These are phyloP conservation scores for Datura wrightii DNA, from an alignment of 257 asterid genomes.

Conservation along the genomic window DNA sequence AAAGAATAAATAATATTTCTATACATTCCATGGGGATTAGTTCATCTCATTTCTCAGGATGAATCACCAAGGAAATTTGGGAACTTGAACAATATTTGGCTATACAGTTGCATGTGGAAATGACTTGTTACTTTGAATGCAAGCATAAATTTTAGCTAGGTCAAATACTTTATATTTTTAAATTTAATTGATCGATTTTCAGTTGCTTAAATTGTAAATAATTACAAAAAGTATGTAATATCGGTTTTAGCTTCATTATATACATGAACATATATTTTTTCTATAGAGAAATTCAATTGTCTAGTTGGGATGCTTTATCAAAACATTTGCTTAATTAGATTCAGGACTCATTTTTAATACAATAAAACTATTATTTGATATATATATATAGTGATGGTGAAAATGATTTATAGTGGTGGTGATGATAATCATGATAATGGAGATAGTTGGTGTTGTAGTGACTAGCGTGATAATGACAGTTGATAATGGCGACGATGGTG, in stretches of 20 bases:
- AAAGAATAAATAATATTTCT: neutral
- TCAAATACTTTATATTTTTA: neutral
- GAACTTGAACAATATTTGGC: slow-evolving; percentile 2
- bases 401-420: too few relatives aligned
- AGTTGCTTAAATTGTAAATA: neutral
- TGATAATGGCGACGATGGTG: too few relatives aligned
- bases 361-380: too few relatives aligned
- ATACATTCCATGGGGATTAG: neutral
- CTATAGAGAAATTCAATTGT: neutral
- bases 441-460: too few relatives aligned
- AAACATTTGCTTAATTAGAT: too few relatives aligned
- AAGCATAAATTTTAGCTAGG: neutral
- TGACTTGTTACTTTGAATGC: neutral
- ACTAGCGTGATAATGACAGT: too few relatives aligned
- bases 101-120: neutral
- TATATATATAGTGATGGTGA: too few relatives aligned
- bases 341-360: too few relatives aligned
- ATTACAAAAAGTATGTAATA: neutral
- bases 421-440: too few relatives aligned
- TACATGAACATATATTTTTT: neutral
- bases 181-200: neutral
- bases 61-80: neutral
- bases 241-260: too few relatives aligned
- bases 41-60: slow-evolving; percentile 13
- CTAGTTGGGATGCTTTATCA: too few relatives aligned